phyloP scores from a whole-genome alignment of 2,329 filamentous ascomycete species.

The Venturia effusa region DNA sequence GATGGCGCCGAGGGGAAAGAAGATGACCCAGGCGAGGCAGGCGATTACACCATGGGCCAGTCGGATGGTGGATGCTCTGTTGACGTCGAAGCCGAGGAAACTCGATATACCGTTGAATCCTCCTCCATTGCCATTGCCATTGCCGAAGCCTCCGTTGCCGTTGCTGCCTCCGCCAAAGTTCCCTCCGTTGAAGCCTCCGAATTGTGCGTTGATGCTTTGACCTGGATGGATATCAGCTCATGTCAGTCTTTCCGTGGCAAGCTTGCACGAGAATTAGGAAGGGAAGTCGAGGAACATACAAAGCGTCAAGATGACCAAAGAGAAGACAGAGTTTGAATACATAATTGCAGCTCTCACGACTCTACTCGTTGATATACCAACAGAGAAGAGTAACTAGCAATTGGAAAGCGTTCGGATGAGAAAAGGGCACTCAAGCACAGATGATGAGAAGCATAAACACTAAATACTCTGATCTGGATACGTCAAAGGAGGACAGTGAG shows the following conservation, averaged over 20 bases:
- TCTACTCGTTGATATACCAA: not conserved
- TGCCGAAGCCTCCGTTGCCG: not conserved
- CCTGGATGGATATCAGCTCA: not conserved
- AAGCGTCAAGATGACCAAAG: not conserved
- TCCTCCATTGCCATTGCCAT: constrained; percentile 1
- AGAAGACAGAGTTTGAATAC: not conserved
- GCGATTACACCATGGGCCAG: constrained; percentile 33
- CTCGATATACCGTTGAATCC: not conserved
- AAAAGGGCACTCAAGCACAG: not conserved
- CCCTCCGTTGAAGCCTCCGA: not conserved
- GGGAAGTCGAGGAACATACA: not conserved
- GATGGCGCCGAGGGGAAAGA: constrained; percentile 35
- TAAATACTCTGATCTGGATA: not conserved
- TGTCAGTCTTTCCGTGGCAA: not conserved
- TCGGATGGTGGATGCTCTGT: not conserved
- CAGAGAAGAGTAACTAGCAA: too few relatives aligned
- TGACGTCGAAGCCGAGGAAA: not conserved
- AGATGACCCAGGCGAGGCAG: constrained; percentile 31
- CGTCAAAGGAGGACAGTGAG: not conserved
- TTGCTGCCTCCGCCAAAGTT: not conserved
- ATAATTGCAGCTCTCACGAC: not conserved
- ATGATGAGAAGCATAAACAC: not conserved
- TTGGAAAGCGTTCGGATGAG: not conserved
- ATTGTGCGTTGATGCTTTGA: not conserved
- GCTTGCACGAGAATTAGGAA: not conserved